Evolutionary conservation across 768 basidiomycete species (phyloP).

Genomic region (Omphalotus guepiniiformis): DNA sequence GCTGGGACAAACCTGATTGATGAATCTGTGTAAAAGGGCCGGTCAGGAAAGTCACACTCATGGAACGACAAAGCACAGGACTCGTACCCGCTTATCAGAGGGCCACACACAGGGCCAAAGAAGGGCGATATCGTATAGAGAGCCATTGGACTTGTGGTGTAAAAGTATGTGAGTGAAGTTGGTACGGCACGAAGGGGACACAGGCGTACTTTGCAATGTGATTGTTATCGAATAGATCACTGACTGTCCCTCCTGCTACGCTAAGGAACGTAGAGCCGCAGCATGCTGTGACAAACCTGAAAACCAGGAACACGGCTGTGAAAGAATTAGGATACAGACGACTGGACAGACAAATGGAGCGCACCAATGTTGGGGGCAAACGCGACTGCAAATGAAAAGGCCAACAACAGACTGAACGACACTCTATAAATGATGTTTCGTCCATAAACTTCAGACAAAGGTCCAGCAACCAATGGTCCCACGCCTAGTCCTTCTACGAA

Average conservation of each 20-base stretch:
- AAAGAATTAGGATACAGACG: neutral
- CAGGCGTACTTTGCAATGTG: conserved; percentile 55
- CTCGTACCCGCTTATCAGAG: conserved; percentile 55
- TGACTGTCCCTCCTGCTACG: conserved; percentile 52
- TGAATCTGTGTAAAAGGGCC: conserved; percentile 58
- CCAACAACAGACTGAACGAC: conserved; percentile 57
- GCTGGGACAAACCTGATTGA: conserved; percentile 51
- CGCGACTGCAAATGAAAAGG: conserved; percentile 66
- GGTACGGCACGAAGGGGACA: neutral
- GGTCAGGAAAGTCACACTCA: neutral
- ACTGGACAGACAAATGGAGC: conserved; percentile 15
- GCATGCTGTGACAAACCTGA: conserved; percentile 52
- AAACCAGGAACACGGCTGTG: conserved; percentile 55
- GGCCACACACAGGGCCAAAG: conserved; percentile 49
- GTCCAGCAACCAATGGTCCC: conserved; percentile 53
- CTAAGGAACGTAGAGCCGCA: conserved; percentile 54
- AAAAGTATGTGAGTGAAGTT: neutral
- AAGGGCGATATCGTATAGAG: conserved; percentile 54
- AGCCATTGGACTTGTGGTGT: conserved; percentile 39
- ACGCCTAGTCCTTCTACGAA: conserved; percentile 56
- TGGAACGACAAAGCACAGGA: conserved; percentile 9
- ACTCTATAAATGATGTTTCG: conserved; percentile 57
- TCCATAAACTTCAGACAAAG: conserved; percentile 59
- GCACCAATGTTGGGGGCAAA: conserved; percentile 65
- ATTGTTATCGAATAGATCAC: conserved; percentile 52